phyloP scores from a whole-genome alignment of 768 basidiomycete species.

The Pholiota molesta region DNA sequence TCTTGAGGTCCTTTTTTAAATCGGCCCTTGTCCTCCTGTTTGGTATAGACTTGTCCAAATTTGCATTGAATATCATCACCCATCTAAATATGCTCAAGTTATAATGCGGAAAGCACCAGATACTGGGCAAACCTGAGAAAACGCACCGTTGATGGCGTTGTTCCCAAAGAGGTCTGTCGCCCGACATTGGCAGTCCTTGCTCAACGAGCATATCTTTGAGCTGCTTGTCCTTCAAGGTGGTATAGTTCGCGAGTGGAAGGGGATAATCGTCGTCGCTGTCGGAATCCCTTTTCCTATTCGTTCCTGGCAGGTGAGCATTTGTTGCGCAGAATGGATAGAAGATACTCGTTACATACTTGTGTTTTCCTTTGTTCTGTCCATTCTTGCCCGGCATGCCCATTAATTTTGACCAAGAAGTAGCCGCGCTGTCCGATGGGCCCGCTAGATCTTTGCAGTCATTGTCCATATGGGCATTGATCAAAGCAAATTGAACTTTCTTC shows the following conservation, averaged over 20 bases:
- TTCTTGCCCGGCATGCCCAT: constrained; percentile 46
- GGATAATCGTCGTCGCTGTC: constrained; percentile 41
- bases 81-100: constrained; percentile 44
- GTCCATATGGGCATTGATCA: constrained; percentile 72
- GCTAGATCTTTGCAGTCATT: constrained; percentile 49
- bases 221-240: constrained; percentile 61
- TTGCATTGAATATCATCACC: constrained; percentile 72
- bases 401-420: constrained; percentile 48
- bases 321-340: constrained; percentile 12
- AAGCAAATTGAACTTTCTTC: constrained; percentile 42
- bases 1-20: constrained; percentile 54
- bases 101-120: constrained; percentile 1
- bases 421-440: constrained; percentile 14
- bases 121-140: not conserved
- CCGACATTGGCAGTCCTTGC: constrained; percentile 51
- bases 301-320: constrained; percentile 2
- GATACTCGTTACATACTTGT: constrained; percentile 29
- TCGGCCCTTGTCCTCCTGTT: constrained; percentile 49
- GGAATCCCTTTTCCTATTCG: constrained; percentile 22
- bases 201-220: constrained; percentile 58
- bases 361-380: constrained; percentile 34
- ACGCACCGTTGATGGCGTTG: constrained; percentile 63
- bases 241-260: constrained; percentile 69
- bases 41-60: constrained; percentile 55
- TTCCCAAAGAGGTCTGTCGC: constrained; percentile 54